These are phyloP conservation scores for Pseudocercospora fijiensis DNA, from an alignment of 2,329 filamentous ascomycete genomes.

Conservation along the genomic window DNA sequence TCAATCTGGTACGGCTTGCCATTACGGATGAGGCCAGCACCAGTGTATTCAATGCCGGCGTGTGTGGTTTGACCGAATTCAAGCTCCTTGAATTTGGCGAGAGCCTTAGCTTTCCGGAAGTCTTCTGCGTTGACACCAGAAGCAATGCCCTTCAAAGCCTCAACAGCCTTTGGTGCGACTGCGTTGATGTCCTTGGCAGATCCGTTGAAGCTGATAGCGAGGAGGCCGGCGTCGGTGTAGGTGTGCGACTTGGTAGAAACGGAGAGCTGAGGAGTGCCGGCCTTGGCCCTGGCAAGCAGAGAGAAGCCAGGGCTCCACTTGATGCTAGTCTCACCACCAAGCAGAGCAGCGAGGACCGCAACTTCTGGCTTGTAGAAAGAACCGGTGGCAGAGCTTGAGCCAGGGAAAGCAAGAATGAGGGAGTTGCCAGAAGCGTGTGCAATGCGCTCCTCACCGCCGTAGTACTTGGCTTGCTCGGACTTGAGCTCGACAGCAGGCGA, in stretches of 20 bases:
- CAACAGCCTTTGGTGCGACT: slow-evolving; percentile 73
- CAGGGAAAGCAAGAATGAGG: slow-evolving; percentile 87
- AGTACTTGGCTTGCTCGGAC: slow-evolving; percentile 75
- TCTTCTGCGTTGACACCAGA: slow-evolving; percentile 73
- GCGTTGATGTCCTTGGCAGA: slow-evolving; percentile 69
- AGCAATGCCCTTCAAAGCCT: slow-evolving; percentile 77
- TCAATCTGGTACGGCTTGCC: slow-evolving; percentile 82
- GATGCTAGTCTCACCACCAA: slow-evolving; percentile 86
- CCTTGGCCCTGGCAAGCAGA: slow-evolving; percentile 75
- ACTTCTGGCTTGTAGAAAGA: slow-evolving; percentile 84
- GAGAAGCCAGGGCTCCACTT: slow-evolving; percentile 97
- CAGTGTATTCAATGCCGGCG: slow-evolving; percentile 77
- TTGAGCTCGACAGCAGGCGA: slow-evolving; percentile 55
- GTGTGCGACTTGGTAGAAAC: slow-evolving; percentile 73
- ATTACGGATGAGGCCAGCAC: slow-evolving; percentile 76
- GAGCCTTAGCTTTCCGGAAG: slow-evolving; percentile 84
- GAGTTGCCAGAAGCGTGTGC: slow-evolving; percentile 75
- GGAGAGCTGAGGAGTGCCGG: slow-evolving; percentile 63
- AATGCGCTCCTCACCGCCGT: slow-evolving; percentile 90
- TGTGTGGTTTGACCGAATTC: slow-evolving; percentile 76
- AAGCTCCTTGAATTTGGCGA: slow-evolving; percentile 89
- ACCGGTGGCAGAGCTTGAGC: slow-evolving; percentile 71
- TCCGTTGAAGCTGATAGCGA: slow-evolving; percentile 79
- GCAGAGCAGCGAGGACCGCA: slow-evolving; percentile 79
- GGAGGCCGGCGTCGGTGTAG: slow-evolving; percentile 92